Percentiles rank a stretch among this genome's conserved stretches.
These are phyloP conservation scores for Termitomyces sp. DNA, from an alignment of 768 basidiomycete species.

Conservation along the genomic window DNA sequence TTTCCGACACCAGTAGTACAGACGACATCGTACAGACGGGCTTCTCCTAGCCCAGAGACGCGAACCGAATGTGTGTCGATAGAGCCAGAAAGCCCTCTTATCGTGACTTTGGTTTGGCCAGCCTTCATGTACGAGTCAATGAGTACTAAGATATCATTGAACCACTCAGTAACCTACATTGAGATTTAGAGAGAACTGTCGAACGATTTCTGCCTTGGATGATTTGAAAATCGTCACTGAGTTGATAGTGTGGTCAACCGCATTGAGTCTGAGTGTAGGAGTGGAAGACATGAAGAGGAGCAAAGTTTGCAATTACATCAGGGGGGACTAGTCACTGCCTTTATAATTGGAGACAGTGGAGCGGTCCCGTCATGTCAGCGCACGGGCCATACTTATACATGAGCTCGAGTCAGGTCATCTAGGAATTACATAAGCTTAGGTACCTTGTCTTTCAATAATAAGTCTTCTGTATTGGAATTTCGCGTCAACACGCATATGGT, in stretches of 20 bases:
- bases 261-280: constrained; percentile 18
- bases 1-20: constrained; percentile 32
- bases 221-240: constrained; percentile 58
- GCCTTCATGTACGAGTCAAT: constrained; percentile 28
- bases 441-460: not conserved
- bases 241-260: constrained; percentile 44
- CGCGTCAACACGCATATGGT: constrained; percentile 11
- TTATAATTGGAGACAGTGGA: no score
- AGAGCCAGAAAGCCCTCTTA: constrained; percentile 43
- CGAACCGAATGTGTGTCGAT: constrained; percentile 53
- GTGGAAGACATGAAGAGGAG: constrained; percentile 1
- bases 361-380: not conserved
- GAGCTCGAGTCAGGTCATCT: not conserved
- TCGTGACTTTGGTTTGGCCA: constrained; percentile 50
- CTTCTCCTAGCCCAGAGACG: constrained; percentile 45
- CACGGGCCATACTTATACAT: no score
- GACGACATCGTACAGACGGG: constrained; percentile 54
- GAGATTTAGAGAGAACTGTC: constrained; percentile 44
- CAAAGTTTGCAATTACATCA: not conserved
- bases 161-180: constrained; percentile 30
- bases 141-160: not conserved
- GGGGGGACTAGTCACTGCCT: no score
- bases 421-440: no score
- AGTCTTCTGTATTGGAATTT: not conserved
- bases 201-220: constrained; percentile 52